phyloP scores from a whole-genome alignment of 257 asterid species.

The Hygrophila difformis region DNA sequence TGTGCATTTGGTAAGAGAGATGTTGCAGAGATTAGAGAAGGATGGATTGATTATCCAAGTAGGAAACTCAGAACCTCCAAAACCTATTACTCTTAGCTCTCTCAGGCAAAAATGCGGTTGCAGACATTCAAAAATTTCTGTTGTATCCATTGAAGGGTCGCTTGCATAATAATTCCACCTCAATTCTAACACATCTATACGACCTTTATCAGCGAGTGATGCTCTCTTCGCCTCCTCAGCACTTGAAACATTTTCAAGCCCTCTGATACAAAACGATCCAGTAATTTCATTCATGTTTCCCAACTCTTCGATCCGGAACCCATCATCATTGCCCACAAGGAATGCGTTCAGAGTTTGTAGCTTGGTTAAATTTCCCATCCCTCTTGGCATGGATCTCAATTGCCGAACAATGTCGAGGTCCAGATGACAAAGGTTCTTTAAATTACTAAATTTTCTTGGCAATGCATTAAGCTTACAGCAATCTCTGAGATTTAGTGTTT shows the following conservation, averaged over 20 bases:
- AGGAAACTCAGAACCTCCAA: constrained; percentile 31
- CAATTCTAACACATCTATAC: constrained; percentile 24
- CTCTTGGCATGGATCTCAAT: constrained; percentile 29
- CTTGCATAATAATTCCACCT: constrained; percentile 21
- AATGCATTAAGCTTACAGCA: constrained; percentile 20
- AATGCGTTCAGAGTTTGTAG: constrained; percentile 37
- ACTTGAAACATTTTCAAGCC: constrained; percentile 33
- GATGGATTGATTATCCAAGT: constrained; percentile 41
- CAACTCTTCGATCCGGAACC: constrained; percentile 28
- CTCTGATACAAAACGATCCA: constrained; percentile 32
- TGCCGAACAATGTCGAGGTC: constrained; percentile 30
- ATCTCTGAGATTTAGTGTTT: constrained; percentile 31
- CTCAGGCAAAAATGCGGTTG: constrained; percentile 33
- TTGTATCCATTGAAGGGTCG: constrained; percentile 6
- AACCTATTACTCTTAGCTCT: constrained; percentile 25
- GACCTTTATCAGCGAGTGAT: constrained; percentile 19
- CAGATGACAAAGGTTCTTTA: constrained; percentile 30
- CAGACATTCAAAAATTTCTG: constrained; percentile 29
- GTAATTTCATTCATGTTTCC: constrained; percentile 31
- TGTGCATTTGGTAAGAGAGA: constrained; percentile 30
- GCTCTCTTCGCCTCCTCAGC: constrained; percentile 35
- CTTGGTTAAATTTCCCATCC: constrained; percentile 28
- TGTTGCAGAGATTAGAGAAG: constrained; percentile 21
- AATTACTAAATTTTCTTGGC: constrained; percentile 25
- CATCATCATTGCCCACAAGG: constrained; percentile 34